Evolutionary conservation across 2,329 filamentous ascomycete species (phyloP), one percentile per base, ranked within the genome.

Genomic region (Eurotiales sp.): DNA sequence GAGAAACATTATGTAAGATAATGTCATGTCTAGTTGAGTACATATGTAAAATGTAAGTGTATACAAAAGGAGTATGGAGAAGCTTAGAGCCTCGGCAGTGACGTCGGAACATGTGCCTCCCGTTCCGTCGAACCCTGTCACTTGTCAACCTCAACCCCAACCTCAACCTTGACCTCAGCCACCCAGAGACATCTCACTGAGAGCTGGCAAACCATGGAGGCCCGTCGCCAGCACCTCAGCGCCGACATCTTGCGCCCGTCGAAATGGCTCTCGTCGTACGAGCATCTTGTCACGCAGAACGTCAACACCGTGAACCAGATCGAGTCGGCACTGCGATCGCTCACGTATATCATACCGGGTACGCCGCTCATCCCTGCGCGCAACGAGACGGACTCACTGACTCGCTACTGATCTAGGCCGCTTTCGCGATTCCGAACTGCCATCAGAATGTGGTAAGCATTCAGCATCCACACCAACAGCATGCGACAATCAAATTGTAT

Each of bases 261-360:
- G 1, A 72, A 70, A 55, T 70, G 70, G 64, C 54, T 71, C 15
- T 62, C 61, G 29, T 54, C 71, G 21, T 73, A 73, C 48, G 71
- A 73, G 52, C 86, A 93, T 58, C 96, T 97, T 73, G 92, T 99
- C 75, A 87, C 88, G 56, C 93, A 92, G 74, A 99, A 99, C 69
- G 85, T 90, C 55, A 87, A 90, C 64, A 90, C 95, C 54, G 90
- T 99, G 48, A 89, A 90, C 45, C 91, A 96, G 74, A 92, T 99
- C 57, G 93, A 99, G 75, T 95, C 89, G 56, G 90, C 90, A 12
- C 75, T 99, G 64, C 84, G 93, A 34, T 96, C 90, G 23, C 74
- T 99, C 58, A 96, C 92, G 43, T 99, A 99, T 69, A 90, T 99
- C 58, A 93, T 97, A 45, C 93, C 92, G 52, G 91, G 87, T 68